These are phyloP conservation scores for Fusarium foetens DNA, from an alignment of 2,329 filamentous ascomycete species.

Conservation along the genomic window DNA sequence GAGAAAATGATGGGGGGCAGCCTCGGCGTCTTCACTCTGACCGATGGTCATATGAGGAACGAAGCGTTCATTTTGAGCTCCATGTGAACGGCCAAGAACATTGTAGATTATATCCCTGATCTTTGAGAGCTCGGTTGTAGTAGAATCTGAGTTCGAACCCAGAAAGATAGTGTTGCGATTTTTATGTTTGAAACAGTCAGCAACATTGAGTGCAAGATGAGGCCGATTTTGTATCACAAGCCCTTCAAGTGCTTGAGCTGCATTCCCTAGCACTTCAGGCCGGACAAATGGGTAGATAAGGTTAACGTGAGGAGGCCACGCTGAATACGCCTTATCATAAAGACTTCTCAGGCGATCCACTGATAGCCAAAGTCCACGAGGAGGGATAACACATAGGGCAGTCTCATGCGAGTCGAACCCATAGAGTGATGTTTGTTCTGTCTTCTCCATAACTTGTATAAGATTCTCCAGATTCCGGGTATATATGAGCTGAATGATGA, in stretches of 20 bases:
- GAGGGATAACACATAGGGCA: conserved; percentile 69
- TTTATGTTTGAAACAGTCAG: conserved; percentile 61
- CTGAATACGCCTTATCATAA: conserved; percentile 69
- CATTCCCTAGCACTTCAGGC: conserved; percentile 56
- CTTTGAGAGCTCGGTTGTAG: conserved; percentile 39
- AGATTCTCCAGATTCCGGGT: background rate
- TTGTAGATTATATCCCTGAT: conserved; percentile 51
- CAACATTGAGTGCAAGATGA: conserved; percentile 51
- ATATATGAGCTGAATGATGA: background rate
- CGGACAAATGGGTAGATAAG: conserved; percentile 73
- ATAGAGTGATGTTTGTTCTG: background rate
- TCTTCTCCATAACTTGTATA: conserved; percentile 21
- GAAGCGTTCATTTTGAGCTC: conserved; percentile 42
- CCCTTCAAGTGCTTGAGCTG: conserved; percentile 47
- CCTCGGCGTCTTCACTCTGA: conserved; percentile 61
- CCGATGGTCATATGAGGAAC: conserved; percentile 68
- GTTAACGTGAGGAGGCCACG: conserved; percentile 75
- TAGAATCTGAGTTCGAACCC: conserved; percentile 32
- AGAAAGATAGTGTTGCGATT: conserved; percentile 63
- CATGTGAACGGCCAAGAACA: conserved; percentile 47
- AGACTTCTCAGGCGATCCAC: conserved; percentile 67
- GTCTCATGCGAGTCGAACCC: conserved; percentile 61
- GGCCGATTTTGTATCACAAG: conserved; percentile 23
- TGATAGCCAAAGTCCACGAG: conserved; percentile 56
- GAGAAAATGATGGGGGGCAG: conserved; percentile 60